A percentile compares a stretch with the other conserved stretches of the same genome.
phyloP scores from a whole-genome alignment of 2,329 filamentous ascomycete genomes.

The Thermoascus crustaceus region DNA sequence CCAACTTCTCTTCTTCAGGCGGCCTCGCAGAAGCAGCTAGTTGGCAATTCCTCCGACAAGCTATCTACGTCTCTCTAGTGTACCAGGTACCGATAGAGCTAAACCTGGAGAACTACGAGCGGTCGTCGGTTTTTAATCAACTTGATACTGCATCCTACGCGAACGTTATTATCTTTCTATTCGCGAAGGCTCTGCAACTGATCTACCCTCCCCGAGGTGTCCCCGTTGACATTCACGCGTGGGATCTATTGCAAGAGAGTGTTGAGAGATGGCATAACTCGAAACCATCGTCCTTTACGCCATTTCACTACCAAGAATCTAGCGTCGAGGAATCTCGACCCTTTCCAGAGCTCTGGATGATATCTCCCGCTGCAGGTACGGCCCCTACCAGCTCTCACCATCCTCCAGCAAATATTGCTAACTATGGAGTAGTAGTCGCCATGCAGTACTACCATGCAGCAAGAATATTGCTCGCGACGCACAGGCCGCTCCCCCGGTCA shows the following conservation, averaged over 20 bases:
- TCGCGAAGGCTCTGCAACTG: conserved; percentile 29
- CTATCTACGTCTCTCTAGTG: conserved; percentile 33
- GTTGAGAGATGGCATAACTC: conserved; percentile 24
- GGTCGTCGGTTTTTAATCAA: conserved; percentile 30
- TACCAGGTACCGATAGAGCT: conserved; percentile 31
- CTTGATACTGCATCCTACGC: conserved; percentile 31
- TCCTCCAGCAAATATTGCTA: background rate
- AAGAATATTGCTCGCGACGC: conserved; percentile 23
- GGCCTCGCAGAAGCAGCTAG: conserved; percentile 34
- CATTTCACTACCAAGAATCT: conserved; percentile 23
- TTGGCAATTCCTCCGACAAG: conserved; percentile 36
- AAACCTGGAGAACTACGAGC: conserved; percentile 31
- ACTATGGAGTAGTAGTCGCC: conserved; percentile 22
- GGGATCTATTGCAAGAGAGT: conserved; percentile 16
- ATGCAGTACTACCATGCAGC: conserved; percentile 32
- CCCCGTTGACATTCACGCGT: conserved; percentile 15
- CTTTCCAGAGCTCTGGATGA: conserved; percentile 31
- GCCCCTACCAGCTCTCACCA: background rate
- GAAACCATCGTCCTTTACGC: conserved; percentile 25
- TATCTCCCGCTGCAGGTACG: conserved; percentile 26
- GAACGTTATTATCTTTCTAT: conserved; percentile 32
- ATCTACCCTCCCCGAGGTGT: conserved; percentile 15
- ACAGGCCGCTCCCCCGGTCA: conserved; percentile 14
- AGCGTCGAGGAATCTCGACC: conserved; percentile 16
- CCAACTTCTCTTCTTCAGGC: conserved; percentile 31